These are phyloP conservation scores for Phytophthora brassicae DNA, from an alignment of 352 stramenopile genomes.

Conservation along the genomic window DNA sequence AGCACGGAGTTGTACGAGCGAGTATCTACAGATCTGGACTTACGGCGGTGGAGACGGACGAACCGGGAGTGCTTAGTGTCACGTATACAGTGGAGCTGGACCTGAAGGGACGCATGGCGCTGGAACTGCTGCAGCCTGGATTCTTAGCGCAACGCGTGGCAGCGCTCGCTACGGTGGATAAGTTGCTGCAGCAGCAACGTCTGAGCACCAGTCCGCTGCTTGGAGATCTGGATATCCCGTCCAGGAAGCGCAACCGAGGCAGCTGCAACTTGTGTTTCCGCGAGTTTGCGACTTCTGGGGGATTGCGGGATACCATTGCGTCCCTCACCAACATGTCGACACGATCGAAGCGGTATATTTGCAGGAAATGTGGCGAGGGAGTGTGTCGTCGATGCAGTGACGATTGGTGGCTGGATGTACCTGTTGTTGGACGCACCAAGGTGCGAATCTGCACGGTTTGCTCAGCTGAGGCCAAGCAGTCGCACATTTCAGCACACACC, in stretches of 20 bases:
- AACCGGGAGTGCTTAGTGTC: slow-evolving; percentile 70
- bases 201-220: slow-evolving; percentile 77
- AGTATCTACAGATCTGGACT: slow-evolving; percentile 83
- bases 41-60: slow-evolving; percentile 72
- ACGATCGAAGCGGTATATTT: slow-evolving; percentile 59
- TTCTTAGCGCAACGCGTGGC: slow-evolving; percentile 74
- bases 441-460: slow-evolving; percentile 86
- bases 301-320: slow-evolving; percentile 29
- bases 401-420: slow-evolving; percentile 79
- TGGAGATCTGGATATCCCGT: slow-evolving; percentile 71
- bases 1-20: slow-evolving; percentile 69
- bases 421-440: slow-evolving; percentile 73
- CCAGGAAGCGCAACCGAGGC: slow-evolving; percentile 29
- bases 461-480: slow-evolving; percentile 66
- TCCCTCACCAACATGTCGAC: slow-evolving; percentile 34
- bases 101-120: slow-evolving; percentile 76
- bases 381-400: slow-evolving; percentile 81
- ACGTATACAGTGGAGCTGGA: slow-evolving; percentile 88
- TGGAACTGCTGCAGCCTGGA: slow-evolving; percentile 60
- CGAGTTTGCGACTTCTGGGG: slow-evolving; percentile 46
- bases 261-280: slow-evolving; percentile 80
- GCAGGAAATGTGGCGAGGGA: slow-evolving; percentile 76
- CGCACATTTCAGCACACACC: slow-evolving; percentile 43
- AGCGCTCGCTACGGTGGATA: slow-evolving; percentile 69
- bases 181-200: slow-evolving; percentile 76